These are phyloP conservation scores for Blastobotrys elegans DNA, from an alignment of 1,139 yeast genomes.

Conservation along the genomic window DNA sequence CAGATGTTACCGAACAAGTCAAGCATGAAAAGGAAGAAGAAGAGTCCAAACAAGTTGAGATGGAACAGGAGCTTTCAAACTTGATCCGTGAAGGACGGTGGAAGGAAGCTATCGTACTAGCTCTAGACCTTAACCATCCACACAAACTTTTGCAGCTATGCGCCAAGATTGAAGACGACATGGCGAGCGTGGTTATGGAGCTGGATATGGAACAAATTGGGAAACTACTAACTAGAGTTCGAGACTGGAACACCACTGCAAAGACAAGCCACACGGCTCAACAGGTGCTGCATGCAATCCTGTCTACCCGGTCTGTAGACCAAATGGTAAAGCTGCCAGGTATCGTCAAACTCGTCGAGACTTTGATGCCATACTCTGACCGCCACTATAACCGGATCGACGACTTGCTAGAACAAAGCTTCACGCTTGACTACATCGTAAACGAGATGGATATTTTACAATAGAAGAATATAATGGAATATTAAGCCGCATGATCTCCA, in stretches of 20 bases:
- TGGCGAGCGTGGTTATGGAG: slow-evolving; percentile 60
- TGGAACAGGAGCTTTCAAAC: slow-evolving; percentile 80
- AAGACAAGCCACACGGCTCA: slow-evolving; percentile 78
- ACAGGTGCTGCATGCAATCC: slow-evolving; percentile 58
- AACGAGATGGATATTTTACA: slow-evolving; percentile 44
- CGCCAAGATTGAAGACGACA: slow-evolving; percentile 36
- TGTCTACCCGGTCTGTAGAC: slow-evolving; percentile 50
- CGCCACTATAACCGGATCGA: slow-evolving; percentile 77
- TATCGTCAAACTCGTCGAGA: slow-evolving; percentile 61
- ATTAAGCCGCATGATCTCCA: slow-evolving; percentile 26
- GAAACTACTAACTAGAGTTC: slow-evolving; percentile 60
- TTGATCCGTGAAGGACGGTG: slow-evolving; percentile 68
- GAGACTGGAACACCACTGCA: slow-evolving; percentile 95
- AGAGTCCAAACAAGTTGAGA: slow-evolving; percentile 59
- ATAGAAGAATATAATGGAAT: not conserved
- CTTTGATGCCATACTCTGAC: slow-evolving; percentile 78
- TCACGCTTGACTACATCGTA: slow-evolving; percentile 75
- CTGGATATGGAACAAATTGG: slow-evolving; percentile 58
- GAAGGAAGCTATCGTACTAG: slow-evolving; percentile 82
- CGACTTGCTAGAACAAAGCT: slow-evolving; percentile 78
- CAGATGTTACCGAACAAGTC: slow-evolving; percentile 74
- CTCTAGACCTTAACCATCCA: slow-evolving; percentile 82
- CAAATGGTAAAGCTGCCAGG: slow-evolving; percentile 62
- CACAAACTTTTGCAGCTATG: slow-evolving; percentile 35
- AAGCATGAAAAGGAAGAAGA: slow-evolving; percentile 43